Percentiles rank a stretch among this genome's conserved stretches.
Evolutionary conservation across 2,329 filamentous ascomycete species (phyloP).

Genomic region (Didymella sp.): DNA sequence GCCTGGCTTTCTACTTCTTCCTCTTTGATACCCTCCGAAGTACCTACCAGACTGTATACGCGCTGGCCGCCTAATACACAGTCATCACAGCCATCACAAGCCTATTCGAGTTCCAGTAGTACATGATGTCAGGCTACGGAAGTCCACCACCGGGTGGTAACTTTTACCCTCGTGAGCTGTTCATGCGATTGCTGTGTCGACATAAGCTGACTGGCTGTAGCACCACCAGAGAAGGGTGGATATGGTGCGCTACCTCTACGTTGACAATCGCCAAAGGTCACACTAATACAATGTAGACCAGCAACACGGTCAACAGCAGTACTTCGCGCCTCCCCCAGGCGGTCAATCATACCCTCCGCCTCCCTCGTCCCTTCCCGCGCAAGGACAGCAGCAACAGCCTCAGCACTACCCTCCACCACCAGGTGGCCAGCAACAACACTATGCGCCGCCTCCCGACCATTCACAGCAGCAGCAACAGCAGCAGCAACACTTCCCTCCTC

Average conservation of each 20-base stretch:
- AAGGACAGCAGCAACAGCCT: conserved; percentile 29
- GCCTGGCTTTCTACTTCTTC: conserved; percentile 7
- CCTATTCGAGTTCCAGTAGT: neutral
- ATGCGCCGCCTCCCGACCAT: conserved; percentile 41
- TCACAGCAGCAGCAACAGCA: conserved; percentile 28
- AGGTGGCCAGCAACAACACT: conserved; percentile 34
- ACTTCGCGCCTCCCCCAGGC: conserved; percentile 49
- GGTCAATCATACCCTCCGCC: conserved; percentile 47
- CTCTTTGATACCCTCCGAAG: neutral
- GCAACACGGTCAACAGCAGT: conserved; percentile 45
- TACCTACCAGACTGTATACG: neutral
- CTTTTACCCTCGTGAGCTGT: conserved; percentile 46
- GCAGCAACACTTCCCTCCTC: conserved; percentile 43
- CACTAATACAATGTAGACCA: conserved; percentile 28
- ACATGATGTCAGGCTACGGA: conserved; percentile 38
- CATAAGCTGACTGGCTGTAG: conserved; percentile 31
- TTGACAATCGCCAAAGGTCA: neutral
- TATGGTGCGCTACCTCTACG: conserved; percentile 31
- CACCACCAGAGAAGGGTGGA: conserved; percentile 42
- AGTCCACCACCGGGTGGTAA: conserved; percentile 46
- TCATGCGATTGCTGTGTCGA: neutral
- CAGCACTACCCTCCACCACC: conserved; percentile 44
- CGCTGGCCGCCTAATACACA: conserved; percentile 13
- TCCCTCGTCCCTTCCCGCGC: conserved; percentile 41
- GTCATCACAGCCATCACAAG: neutral